Evolutionary conservation across 2,329 filamentous ascomycete genomes (phyloP), one percentile per base, ranked within the genome.

Genomic region (Trichophyton benhamiae): DNA sequence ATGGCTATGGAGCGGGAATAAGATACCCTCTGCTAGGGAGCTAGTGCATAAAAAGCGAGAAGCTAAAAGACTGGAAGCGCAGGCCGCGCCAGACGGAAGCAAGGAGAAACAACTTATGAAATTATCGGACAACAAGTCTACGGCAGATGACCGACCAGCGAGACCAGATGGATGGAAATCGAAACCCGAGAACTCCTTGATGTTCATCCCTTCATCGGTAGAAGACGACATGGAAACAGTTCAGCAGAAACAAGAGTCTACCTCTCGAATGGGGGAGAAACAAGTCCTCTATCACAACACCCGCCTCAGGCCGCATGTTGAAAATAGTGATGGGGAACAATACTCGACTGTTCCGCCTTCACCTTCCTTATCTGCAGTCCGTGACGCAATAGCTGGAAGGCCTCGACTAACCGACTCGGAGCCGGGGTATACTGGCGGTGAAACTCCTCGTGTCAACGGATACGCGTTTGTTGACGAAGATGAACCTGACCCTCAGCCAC

Each of bases 391-490:
- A 61, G 84, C 87, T 0, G 89, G 91, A 8, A 83, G 79, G 6
- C 83, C 87, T 3, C 82, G 83, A 7, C 76, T 79, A 1, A 81
- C 79, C 7, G 82, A 86, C 25, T 83, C 83, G 11, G 85, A 89
- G 66, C 72, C 77, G 8, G 80, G 80, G 1, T 82, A 78, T 63
- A 79, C 79, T 0, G 87, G 86, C 15, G 82, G 80, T 62, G 91
- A 95, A 72, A 97, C 92, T 0, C 94, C 92, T 0, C 82, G 89
- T 1, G 89, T 97, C 0, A 95, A 95, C 65, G 94, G 94, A 0
- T 99, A 96, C 72, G 83, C 90, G 0, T 97, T 96, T 74, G 91
- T 99, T 41, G 91, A 96, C 67, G 90, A 95, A 61, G 88, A 79
- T 59, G 78, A 79, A 58, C 67, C 73, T 7, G 76, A 79, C 57